A percentile compares a stretch with the other conserved stretches of the same genome.
These are phyloP conservation scores for Fusarium sp. DNA, from an alignment of 2,329 filamentous ascomycete species.

Conservation along the genomic window DNA sequence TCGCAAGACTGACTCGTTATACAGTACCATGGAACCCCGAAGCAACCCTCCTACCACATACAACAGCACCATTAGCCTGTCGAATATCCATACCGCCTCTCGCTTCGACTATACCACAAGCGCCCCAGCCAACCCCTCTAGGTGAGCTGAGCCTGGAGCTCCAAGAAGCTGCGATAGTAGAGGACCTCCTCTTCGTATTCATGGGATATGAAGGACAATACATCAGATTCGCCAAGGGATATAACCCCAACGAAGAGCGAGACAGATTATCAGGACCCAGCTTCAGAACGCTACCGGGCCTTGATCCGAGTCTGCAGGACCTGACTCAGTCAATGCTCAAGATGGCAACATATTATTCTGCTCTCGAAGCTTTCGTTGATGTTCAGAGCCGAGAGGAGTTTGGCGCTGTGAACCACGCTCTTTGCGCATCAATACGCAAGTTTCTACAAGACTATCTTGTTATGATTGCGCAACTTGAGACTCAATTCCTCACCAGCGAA, in stretches of 20 bases:
- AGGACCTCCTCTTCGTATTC: constrained; percentile 92
- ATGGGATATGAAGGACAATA: constrained; percentile 99
- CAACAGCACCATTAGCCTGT: constrained; percentile 77
- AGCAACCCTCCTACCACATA: constrained; percentile 76
- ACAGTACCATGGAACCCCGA: constrained; percentile 80
- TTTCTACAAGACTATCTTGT: constrained; percentile 93
- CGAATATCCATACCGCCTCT: constrained; percentile 75
- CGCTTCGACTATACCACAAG: constrained; percentile 77
- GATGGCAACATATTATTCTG: constrained; percentile 93
- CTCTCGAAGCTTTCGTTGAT: constrained; percentile 92
- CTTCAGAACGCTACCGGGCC: constrained; percentile 82
- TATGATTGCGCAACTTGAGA: constrained; percentile 92
- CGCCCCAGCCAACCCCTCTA: constrained; percentile 77
- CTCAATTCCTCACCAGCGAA: constrained; percentile 88
- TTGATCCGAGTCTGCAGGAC: constrained; percentile 92
- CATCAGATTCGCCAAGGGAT: constrained; percentile 84
- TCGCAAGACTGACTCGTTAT: constrained; percentile 34
- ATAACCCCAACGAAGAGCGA: constrained; percentile 86
- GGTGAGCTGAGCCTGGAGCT: constrained; percentile 78
- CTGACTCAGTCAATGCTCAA: constrained; percentile 89
- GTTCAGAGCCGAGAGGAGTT: constrained; percentile 94
- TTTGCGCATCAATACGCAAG: constrained; percentile 94
- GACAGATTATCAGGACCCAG: constrained; percentile 85
- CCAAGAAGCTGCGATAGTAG: constrained; percentile 88
- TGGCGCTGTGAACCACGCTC: constrained; percentile 92